A percentile compares a stretch with the other conserved stretches of the same genome.
Conservation (phyloP, 208 protist species). For the Leishmania aethiopica region DNA sequence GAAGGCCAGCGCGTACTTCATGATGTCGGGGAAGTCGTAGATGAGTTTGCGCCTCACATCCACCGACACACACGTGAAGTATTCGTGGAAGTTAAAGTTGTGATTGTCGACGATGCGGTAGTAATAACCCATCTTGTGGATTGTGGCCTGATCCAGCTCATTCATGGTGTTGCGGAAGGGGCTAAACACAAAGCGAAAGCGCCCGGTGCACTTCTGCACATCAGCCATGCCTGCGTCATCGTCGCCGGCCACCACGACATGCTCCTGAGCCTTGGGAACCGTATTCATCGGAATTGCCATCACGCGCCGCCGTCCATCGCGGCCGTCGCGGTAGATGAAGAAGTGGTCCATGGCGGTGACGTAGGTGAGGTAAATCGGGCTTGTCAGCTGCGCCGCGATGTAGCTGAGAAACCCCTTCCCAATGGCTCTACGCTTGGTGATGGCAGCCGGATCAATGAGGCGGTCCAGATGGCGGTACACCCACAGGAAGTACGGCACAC, state of each 20-base stretch:
- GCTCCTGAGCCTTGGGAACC: conserved; percentile 1
- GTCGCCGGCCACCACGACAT: conserved; percentile 22
- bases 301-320: conserved; percentile 59
- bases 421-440: conserved; percentile 60
- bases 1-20: conserved; percentile 65
- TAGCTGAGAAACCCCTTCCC: conserved; percentile 78
- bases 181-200: conserved; percentile 30
- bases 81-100: conserved; percentile 62
- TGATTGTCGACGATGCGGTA: conserved; percentile 61
- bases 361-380: conserved; percentile 70
- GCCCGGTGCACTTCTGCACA: conserved; percentile 16
- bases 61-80: conserved; percentile 43
- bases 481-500: conserved; percentile 65
- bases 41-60: conserved; percentile 54
- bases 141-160: conserved; percentile 33
- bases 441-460: conserved; percentile 36
- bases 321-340: conserved; percentile 75
- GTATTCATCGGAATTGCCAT: conserved; percentile 33
- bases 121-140: conserved; percentile 56
- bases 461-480: conserved; percentile 59
- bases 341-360: conserved; percentile 75
- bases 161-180: conserved; percentile 21
- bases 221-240: conserved; percentile 18
- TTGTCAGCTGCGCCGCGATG: conserved; percentile 57
- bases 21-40: conserved; percentile 73